Evolutionary conservation across 768 basidiomycete genomes (phyloP).

Genomic region (Serpula lacrymans): DNA sequence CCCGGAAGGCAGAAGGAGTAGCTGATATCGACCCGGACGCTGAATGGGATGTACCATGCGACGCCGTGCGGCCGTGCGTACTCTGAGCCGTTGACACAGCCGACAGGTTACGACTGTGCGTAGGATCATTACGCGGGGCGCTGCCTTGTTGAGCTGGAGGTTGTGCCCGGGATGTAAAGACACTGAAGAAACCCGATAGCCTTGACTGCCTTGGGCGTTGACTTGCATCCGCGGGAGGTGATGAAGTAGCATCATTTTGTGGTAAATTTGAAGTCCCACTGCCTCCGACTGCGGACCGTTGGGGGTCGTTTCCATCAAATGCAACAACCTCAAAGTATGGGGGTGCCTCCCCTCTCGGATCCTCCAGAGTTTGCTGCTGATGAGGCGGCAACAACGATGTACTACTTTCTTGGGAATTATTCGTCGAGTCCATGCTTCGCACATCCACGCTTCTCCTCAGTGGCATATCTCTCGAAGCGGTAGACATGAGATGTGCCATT

Average conservation of each 20-base stretch:
- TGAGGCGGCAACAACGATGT: slow-evolving; percentile 17
- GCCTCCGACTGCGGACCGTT: no score
- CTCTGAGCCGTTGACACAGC: slow-evolving; percentile 8
- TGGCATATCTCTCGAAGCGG: slow-evolving; percentile 1
- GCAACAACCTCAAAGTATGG: slow-evolving; percentile 60
- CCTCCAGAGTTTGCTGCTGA: slow-evolving; percentile 11
- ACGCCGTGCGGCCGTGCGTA: not conserved
- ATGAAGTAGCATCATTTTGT: no score
- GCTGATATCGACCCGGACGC: slow-evolving; percentile 35
- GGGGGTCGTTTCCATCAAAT: slow-evolving; percentile 16
- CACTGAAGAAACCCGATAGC: slow-evolving; percentile 44
- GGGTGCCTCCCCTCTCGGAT: slow-evolving; percentile 62
- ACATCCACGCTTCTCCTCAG: slow-evolving; percentile 13
- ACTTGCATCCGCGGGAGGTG: no score
- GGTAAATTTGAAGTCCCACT: no score
- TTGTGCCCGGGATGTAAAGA: slow-evolving; percentile 28
- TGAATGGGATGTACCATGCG: slow-evolving; percentile 27
- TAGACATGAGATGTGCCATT: slow-evolving; percentile 18
- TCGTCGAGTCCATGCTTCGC: slow-evolving; percentile 15
- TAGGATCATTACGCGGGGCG: slow-evolving; percentile 8
- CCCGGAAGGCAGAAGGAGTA: slow-evolving; percentile 41
- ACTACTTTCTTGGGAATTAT: slow-evolving; percentile 17
- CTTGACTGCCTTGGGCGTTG: no score
- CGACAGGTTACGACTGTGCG: slow-evolving; percentile 17
- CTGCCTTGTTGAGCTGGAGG: slow-evolving; percentile 12